Conservation (phyloP, 192 early-diverging fungal genomes). For the Dispira simplex region DNA sequence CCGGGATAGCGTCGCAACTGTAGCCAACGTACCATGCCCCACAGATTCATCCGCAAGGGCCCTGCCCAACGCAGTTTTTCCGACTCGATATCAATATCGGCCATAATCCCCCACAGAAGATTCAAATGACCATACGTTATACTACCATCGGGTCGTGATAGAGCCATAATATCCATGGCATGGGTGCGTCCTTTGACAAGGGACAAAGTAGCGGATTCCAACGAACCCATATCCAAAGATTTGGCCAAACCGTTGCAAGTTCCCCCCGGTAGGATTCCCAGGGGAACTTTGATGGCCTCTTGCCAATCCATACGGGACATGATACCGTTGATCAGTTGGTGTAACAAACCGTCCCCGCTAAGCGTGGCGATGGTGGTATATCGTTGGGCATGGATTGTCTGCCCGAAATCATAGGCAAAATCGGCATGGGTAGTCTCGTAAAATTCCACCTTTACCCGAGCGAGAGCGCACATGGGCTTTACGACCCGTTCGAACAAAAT, state of each 20-base stretch:
- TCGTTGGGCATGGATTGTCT: slow-evolving; percentile 20
- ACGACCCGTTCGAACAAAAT: slow-evolving; percentile 25
- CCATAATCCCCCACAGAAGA: slow-evolving; percentile 38
- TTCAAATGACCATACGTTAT: slow-evolving; percentile 33
- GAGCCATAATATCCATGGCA: slow-evolving; percentile 39
- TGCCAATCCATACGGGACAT: slow-evolving; percentile 24
- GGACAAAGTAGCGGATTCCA: slow-evolving; percentile 31
- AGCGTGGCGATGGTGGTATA: slow-evolving; percentile 22
- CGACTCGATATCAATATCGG: slow-evolving; percentile 43
- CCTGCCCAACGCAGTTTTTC: slow-evolving; percentile 37
- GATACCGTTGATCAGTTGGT: slow-evolving; percentile 28
- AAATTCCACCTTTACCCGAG: slow-evolving; percentile 19
- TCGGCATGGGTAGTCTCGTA: slow-evolving; percentile 15
- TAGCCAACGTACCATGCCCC: slow-evolving; percentile 33
- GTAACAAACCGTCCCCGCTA: slow-evolving; percentile 28
- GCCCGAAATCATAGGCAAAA: slow-evolving; percentile 18
- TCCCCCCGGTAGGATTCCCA: slow-evolving; percentile 22
- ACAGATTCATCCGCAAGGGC: slow-evolving; percentile 24
- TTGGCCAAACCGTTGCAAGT: slow-evolving; percentile 28
- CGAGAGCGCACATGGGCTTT: slow-evolving; percentile 26
- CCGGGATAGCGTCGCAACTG: slow-evolving; percentile 41
- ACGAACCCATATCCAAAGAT: slow-evolving; percentile 23
- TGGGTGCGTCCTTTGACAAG: slow-evolving; percentile 28
- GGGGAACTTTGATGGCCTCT: slow-evolving; percentile 19
- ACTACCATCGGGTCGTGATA: slow-evolving; percentile 22